Percentiles rank a stretch among this genome's conserved stretches.
phyloP scores from a whole-genome alignment of 2,329 filamentous ascomycete species.

The Colletotrichum sidae region DNA sequence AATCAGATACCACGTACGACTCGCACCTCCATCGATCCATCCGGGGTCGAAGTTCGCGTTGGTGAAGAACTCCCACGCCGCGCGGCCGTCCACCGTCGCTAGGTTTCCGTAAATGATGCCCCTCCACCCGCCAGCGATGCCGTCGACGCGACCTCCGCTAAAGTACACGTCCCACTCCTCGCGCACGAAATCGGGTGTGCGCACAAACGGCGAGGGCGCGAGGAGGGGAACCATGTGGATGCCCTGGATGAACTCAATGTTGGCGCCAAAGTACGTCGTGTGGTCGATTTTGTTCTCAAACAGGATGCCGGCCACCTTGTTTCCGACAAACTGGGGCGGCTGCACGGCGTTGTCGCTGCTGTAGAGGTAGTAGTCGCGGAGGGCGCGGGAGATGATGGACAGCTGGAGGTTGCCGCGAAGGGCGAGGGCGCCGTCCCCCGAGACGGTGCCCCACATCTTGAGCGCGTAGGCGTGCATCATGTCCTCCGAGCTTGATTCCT shows the following conservation, averaged over 20 bases:
- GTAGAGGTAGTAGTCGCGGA: constrained; percentile 88
- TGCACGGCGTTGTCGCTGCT: constrained; percentile 74
- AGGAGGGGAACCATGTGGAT: constrained; percentile 87
- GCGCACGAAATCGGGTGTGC: constrained; percentile 75
- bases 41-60: constrained; percentile 71
- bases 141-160: constrained; percentile 71
- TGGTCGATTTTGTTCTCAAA: constrained; percentile 98
- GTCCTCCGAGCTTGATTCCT: constrained; percentile 93
- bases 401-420: constrained; percentile 86
- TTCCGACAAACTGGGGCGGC: constrained; percentile 81
- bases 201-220: constrained; percentile 74
- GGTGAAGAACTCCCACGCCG: constrained; percentile 81
- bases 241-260: constrained; percentile 78
- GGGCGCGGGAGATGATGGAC: constrained; percentile 77
- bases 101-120: constrained; percentile 87
- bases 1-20: constrained; percentile 86
- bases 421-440: constrained; percentile 82
- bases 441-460: constrained; percentile 92
- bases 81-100: constrained; percentile 77
- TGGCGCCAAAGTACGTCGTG: constrained; percentile 86
- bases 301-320: constrained; percentile 78
- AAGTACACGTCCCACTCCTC: constrained; percentile 90
- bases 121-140: constrained; percentile 82
- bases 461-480: constrained; percentile 87
- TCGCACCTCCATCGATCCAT: constrained; percentile 86